Percentiles rank a stretch among this genome's conserved stretches.
Evolutionary conservation across 371 early-diverging fungal species (phyloP).

Genomic region (Massospora cicadina): DNA sequence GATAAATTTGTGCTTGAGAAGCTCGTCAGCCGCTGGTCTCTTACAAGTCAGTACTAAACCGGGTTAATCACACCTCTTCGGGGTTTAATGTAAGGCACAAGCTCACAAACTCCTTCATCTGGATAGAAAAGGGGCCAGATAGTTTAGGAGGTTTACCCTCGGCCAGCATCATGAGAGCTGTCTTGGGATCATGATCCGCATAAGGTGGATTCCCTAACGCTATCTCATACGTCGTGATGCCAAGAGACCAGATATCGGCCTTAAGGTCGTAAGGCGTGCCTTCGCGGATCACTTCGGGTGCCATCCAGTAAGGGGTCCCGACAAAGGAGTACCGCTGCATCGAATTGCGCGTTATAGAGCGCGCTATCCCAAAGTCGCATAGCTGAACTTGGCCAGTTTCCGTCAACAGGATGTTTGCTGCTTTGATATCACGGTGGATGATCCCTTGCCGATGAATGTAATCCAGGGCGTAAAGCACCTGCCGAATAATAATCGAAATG

Average conservation of each 20-base stretch:
- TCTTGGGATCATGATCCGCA: conserved; percentile 78
- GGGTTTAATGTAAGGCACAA: conserved; percentile 76
- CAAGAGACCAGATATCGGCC: conserved; percentile 86
- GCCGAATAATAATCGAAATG: conserved; percentile 70
- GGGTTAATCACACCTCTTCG: conserved; percentile 28
- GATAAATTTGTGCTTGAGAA: conserved; percentile 25
- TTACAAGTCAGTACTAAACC: neutral
- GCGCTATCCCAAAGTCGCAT: conserved; percentile 84
- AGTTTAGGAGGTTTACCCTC: conserved; percentile 45
- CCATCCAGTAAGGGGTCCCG: conserved; percentile 87
- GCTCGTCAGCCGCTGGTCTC: conserved; percentile 17
- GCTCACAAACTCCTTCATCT: conserved; percentile 76
- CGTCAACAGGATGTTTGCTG: conserved; percentile 86
- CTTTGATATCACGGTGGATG: conserved; percentile 95
- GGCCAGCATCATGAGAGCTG: conserved; percentile 78
- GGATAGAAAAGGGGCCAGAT: conserved; percentile 49
- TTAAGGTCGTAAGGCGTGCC: conserved; percentile 58
- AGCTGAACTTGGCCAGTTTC: conserved; percentile 81
- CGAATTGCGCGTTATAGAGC: conserved; percentile 46
- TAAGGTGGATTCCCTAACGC: conserved; percentile 89
- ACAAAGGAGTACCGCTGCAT: conserved; percentile 71
- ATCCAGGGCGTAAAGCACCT: conserved; percentile 67
- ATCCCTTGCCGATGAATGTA: conserved; percentile 88
- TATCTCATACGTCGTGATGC: conserved; percentile 93
- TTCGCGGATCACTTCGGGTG: conserved; percentile 75